These are phyloP conservation scores for Ascochyta rabiei DNA, from an alignment of 2,329 filamentous ascomycete genomes.

Conservation along the genomic window DNA sequence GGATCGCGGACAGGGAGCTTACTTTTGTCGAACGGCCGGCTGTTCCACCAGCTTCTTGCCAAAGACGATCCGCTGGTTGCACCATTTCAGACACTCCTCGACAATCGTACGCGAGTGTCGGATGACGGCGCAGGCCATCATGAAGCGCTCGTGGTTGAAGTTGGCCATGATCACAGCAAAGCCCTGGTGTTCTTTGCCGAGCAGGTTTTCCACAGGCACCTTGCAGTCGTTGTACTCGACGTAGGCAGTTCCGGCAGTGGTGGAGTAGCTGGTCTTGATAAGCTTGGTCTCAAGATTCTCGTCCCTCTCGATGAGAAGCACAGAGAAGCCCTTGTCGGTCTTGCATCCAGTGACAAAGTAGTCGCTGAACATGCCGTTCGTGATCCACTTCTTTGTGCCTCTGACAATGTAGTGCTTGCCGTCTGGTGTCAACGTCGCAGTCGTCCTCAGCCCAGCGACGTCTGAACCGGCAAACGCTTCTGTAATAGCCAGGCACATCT, in stretches of 20 bases:
- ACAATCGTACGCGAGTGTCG: conserved; percentile 72
- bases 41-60: conserved; percentile 82
- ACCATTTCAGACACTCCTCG: conserved; percentile 87
- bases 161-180: conserved; percentile 85
- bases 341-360: conserved; percentile 84
- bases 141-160: conserved; percentile 87
- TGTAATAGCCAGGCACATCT: conserved; percentile 86
- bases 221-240: conserved; percentile 87
- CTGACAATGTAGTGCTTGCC: conserved; percentile 66
- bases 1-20: conserved; percentile 29
- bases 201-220: conserved; percentile 76
- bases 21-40: conserved; percentile 81
- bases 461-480: conserved; percentile 87
- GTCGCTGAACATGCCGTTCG: conserved; percentile 78
- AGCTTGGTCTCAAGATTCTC: conserved; percentile 77
- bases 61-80: conserved; percentile 84
- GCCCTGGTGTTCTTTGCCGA: conserved; percentile 84
- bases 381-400: conserved; percentile 84
- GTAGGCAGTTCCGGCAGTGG: conserved; percentile 77
- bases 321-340: conserved; percentile 78
- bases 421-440: conserved; percentile 58
- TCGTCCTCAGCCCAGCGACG: conserved; percentile 79
- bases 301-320: conserved; percentile 74
- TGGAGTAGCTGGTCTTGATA: conserved; percentile 83
- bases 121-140: conserved; percentile 70